Percentiles rank a stretch among this genome's conserved stretches.
These are phyloP conservation scores for Rhynchosporium secalis DNA, from an alignment of 2,329 filamentous ascomycete species.

Conservation along the genomic window DNA sequence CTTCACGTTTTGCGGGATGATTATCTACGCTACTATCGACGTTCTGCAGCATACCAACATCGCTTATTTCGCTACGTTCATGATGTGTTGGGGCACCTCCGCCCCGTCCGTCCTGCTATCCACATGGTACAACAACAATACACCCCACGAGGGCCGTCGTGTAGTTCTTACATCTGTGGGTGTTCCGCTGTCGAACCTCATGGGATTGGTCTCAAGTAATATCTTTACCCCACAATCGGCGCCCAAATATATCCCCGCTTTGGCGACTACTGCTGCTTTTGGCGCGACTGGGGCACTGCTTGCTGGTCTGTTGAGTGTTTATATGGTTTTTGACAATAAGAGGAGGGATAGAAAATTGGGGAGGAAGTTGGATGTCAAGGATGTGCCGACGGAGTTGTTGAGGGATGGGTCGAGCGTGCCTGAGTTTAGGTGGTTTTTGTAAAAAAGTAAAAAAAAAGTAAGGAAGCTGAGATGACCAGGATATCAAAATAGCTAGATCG, in stretches of 20 bases:
- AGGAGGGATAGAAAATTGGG: constrained; percentile 34
- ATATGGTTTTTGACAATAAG: constrained; percentile 58
- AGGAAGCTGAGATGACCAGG: too few relatives aligned
- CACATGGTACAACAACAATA: constrained; percentile 61
- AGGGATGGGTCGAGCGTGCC: constrained; percentile 53
- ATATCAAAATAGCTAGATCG: too few relatives aligned
- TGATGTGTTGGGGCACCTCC: constrained; percentile 57
- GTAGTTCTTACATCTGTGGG: constrained; percentile 62
- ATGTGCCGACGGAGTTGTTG: constrained; percentile 57
- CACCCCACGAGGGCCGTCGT: constrained; percentile 61
- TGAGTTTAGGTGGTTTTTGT: constrained; percentile 60
- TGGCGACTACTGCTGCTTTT: constrained; percentile 65
- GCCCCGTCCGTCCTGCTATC: constrained; percentile 37
- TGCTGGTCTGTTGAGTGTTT: constrained; percentile 55
- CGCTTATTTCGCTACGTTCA: constrained; percentile 66
- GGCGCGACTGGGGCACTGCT: constrained; percentile 60
- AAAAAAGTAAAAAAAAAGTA: not conserved
- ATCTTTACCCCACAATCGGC: constrained; percentile 66
- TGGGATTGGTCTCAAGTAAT: constrained; percentile 68
- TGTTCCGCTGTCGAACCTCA: constrained; percentile 63
- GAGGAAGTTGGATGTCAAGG: constrained; percentile 39
- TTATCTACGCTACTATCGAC: constrained; percentile 72
- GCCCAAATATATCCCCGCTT: constrained; percentile 65
- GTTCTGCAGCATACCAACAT: constrained; percentile 52
- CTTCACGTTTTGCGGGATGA: constrained; percentile 75